Evolutionary conservation across 768 basidiomycete genomes (phyloP).

Genomic region (Serendipita vermifera): DNA sequence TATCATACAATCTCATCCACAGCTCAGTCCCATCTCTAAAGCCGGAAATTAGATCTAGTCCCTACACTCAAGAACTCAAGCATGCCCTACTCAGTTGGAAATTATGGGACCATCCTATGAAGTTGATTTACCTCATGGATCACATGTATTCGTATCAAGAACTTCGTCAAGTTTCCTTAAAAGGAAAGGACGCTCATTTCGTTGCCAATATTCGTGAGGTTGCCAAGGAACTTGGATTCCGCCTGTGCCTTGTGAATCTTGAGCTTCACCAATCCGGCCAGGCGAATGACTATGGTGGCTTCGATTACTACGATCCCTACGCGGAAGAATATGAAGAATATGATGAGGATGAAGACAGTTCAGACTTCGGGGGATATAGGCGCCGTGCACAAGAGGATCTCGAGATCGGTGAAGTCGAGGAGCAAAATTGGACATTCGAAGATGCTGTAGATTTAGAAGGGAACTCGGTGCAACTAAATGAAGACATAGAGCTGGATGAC

Average conservation of each 20-base stretch:
- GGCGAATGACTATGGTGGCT: slow-evolving; percentile 1
- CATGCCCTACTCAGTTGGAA: slow-evolving; percentile 30
- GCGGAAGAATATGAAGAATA: too few species aligned
- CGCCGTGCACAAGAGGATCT: too few species aligned
- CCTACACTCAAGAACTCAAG: slow-evolving; percentile 20
- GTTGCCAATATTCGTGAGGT: slow-evolving; percentile 24
- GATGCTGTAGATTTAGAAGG: slow-evolving; percentile 27
- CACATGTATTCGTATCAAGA: slow-evolving; percentile 26
- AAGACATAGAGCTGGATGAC: slow-evolving; percentile 17
- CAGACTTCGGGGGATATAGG: too few species aligned
- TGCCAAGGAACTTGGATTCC: slow-evolving; percentile 26
- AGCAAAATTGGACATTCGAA: slow-evolving; percentile 17
- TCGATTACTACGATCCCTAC: slow-evolving; percentile 4
- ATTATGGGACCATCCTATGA: slow-evolving; percentile 13
- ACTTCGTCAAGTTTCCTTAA: slow-evolving; percentile 22
- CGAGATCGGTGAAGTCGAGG: slow-evolving; percentile 22
- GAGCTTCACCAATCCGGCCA: slow-evolving; percentile 18
- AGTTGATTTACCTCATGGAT: slow-evolving; percentile 25
- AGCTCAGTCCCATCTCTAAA: slow-evolving; percentile 20
- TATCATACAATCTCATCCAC: slow-evolving; percentile 39
- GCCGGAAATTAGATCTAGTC: slow-evolving; percentile 21
- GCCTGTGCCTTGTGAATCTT: slow-evolving; percentile 28
- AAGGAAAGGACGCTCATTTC: slow-evolving; percentile 29
- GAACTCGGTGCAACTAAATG: slow-evolving; percentile 12
- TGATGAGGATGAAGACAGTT: too few species aligned